Evolutionary conservation across 495 filamentous ascomycete species (phyloP).

Genomic region (Penicillium manginii): DNA sequence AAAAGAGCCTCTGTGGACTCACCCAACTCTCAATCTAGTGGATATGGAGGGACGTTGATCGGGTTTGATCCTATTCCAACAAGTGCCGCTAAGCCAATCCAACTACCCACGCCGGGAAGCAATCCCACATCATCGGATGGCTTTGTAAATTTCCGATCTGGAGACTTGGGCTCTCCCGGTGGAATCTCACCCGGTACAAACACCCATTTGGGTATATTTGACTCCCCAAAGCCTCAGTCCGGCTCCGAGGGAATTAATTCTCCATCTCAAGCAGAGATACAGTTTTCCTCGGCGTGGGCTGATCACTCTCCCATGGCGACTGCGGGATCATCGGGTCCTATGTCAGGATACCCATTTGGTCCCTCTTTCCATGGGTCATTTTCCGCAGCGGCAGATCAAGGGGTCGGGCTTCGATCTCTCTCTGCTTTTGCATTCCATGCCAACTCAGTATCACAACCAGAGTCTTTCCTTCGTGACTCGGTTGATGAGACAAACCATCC

Average conservation of each 20-base stretch:
- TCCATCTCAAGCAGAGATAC: slow-evolving; percentile 22
- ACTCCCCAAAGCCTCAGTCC: slow-evolving; percentile 31
- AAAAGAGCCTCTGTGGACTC: slow-evolving; percentile 47
- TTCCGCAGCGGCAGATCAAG: slow-evolving; percentile 33
- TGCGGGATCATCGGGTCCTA: slow-evolving; percentile 17
- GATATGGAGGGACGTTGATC: slow-evolving; percentile 29
- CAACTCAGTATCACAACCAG: slow-evolving; percentile 38
- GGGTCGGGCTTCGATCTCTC: slow-evolving; percentile 35
- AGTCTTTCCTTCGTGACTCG: slow-evolving; percentile 43
- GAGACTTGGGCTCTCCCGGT: slow-evolving; percentile 18
- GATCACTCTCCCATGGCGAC: slow-evolving; percentile 27
- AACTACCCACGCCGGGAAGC: slow-evolving; percentile 18
- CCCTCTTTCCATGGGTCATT: slow-evolving; percentile 27
- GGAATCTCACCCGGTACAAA: slow-evolving; percentile 25
- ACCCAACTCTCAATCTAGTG: slow-evolving; percentile 38
- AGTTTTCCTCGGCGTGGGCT: slow-evolving; percentile 29
- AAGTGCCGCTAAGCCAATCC: slow-evolving; percentile 11
- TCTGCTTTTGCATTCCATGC: slow-evolving; percentile 35
- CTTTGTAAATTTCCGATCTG: slow-evolving; percentile 16
- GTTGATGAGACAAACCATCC: slow-evolving; percentile 17
- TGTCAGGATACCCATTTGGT: slow-evolving; percentile 26
- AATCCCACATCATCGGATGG: slow-evolving; percentile 18
- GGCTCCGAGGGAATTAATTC: slow-evolving; percentile 27
- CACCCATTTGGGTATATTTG: slow-evolving; percentile 24
- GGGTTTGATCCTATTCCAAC: slow-evolving; percentile 21